phyloP scores from a whole-genome alignment of 352 stramenopile genomes.

The Globisporangium yorkense region DNA sequence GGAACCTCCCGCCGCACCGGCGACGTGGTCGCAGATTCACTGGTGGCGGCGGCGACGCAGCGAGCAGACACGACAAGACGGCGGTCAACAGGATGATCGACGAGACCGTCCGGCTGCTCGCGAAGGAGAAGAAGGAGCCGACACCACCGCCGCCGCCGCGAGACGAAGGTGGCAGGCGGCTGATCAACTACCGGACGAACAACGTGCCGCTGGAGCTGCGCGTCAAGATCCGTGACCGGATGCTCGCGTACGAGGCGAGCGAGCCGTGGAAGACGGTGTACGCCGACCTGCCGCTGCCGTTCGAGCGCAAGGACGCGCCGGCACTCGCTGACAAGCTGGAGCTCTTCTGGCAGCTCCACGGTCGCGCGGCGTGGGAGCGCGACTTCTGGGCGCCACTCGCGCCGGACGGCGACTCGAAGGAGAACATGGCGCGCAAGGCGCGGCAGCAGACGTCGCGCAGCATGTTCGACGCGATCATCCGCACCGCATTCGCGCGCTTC shows the following conservation, averaged over 20 bases:
- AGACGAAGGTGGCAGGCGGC: too few relatives aligned
- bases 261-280: constrained; percentile 34
- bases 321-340: constrained; percentile 19
- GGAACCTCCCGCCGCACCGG: too few relatives aligned
- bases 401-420: constrained; percentile 3
- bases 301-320: constrained; percentile 22
- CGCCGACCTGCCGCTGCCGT: constrained; percentile 26
- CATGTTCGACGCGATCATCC: constrained; percentile 29
- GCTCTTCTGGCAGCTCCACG: constrained; percentile 31
- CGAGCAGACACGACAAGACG: not conserved
- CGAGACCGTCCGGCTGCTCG: not conserved
- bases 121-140: not conserved
- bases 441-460: constrained; percentile 30
- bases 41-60: too few relatives aligned
- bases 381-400: constrained; percentile 37
- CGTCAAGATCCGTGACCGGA: not conserved
- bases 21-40: too few relatives aligned
- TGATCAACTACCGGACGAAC: not conserved
- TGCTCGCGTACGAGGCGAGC: constrained; percentile 20
- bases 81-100: constrained; percentile 5
- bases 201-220: not conserved
- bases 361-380: constrained; percentile 44
- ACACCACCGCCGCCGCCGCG: too few relatives aligned
- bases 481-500: constrained; percentile 21
- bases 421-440: constrained; percentile 18